Evolutionary conservation across 495 filamentous ascomycete species (phyloP).

Genomic region (Talaromyces ruber): DNA sequence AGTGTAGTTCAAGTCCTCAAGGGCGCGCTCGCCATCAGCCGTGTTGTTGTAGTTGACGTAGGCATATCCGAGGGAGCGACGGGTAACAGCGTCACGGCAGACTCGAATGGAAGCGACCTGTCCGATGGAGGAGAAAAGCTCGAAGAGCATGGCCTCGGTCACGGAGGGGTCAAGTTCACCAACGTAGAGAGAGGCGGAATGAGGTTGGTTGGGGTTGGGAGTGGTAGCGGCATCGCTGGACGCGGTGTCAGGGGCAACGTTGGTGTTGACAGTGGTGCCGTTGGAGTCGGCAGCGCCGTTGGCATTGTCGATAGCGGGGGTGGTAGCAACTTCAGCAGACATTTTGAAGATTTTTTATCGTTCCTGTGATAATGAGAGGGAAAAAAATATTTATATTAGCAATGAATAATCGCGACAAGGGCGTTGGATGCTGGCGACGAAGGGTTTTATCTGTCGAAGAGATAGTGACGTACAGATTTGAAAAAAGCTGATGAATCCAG

Average conservation of each 20-base stretch:
- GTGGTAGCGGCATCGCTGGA: slow-evolving; percentile 65
- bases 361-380: neutral
- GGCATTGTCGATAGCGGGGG: slow-evolving; percentile 31
- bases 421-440: neutral
- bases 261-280: slow-evolving; percentile 23
- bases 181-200: slow-evolving; percentile 96
- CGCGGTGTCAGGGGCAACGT: slow-evolving; percentile 21
- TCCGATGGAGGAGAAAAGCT: slow-evolving; percentile 99
- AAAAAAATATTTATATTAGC: neutral
- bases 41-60: slow-evolving; percentile 99
- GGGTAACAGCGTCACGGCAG: slow-evolving; percentile 97
- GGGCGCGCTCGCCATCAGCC: slow-evolving; percentile 89
- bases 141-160: slow-evolving; percentile 99
- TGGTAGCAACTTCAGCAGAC: slow-evolving; percentile 38
- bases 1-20: slow-evolving; percentile 99
- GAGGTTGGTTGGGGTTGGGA: slow-evolving; percentile 64
- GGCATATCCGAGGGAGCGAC: slow-evolving; percentile 96
- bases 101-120: slow-evolving; percentile 99
- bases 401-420: neutral
- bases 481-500: neutral
- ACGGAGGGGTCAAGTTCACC: slow-evolving; percentile 96
- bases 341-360: slow-evolving; percentile 25
- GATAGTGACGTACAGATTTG: neutral
- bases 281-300: slow-evolving; percentile 34
- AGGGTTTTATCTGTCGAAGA: neutral